Percentiles rank a stretch among this genome's conserved stretches.
Evolutionary conservation across 2,329 filamentous ascomycete species (phyloP).

Genomic region (Pezicula radicicola): DNA sequence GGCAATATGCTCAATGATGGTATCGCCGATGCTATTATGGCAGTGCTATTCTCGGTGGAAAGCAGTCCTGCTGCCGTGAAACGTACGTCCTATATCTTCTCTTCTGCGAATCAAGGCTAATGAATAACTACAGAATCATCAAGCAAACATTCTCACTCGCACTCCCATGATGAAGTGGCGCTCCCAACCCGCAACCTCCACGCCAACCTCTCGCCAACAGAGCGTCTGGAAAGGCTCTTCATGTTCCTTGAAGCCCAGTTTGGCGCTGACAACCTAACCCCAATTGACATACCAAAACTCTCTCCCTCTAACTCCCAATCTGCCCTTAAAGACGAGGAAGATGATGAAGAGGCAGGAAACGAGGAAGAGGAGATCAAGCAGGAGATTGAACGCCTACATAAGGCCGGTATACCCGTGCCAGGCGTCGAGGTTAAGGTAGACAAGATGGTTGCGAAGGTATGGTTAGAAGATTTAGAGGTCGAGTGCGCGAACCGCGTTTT

Average conservation of each 20-base stretch:
- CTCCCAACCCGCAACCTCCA: conserved; percentile 65
- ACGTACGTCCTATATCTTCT: conserved; percentile 49
- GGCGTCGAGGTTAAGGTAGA: conserved; percentile 86
- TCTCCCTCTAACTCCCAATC: conserved; percentile 25
- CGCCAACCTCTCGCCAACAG: conserved; percentile 65
- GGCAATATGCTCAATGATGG: conserved; percentile 97
- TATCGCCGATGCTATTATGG: conserved; percentile 96
- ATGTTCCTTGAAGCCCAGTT: conserved; percentile 98
- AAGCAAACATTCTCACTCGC: conserved; percentile 51
- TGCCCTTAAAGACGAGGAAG: conserved; percentile 9
- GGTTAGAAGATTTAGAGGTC: conserved; percentile 88
- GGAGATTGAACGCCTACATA: conserved; percentile 77
- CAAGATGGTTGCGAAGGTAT: conserved; percentile 82
- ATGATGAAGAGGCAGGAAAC: conserved; percentile 25
- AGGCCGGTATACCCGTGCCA: conserved; percentile 84
- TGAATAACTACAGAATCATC: conserved; percentile 47
- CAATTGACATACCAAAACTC: conserved; percentile 66
- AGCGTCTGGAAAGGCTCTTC: conserved; percentile 80
- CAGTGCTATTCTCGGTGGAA: conserved; percentile 87
- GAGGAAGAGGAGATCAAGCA: conserved; percentile 38
- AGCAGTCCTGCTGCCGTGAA: conserved; percentile 93
- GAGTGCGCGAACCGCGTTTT: conserved; percentile 79
- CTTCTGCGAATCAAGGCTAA: conserved; percentile 15
- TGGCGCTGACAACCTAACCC: conserved; percentile 75
- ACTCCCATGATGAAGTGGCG: conserved; percentile 28